These are phyloP conservation scores for Saccharum spontaneum DNA, from an alignment of 176 grass and related monocot genomes.

Conservation along the genomic window DNA sequence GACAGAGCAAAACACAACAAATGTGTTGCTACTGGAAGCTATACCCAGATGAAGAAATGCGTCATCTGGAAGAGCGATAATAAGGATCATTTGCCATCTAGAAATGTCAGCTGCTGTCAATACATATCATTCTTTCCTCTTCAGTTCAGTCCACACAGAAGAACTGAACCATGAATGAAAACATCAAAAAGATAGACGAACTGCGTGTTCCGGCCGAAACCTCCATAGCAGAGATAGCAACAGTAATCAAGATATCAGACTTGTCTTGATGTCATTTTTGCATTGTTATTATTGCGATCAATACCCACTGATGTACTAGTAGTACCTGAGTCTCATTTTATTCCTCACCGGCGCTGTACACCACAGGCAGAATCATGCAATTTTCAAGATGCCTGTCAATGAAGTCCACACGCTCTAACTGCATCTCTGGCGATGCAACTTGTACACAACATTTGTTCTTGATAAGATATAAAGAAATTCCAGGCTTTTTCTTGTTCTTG, in stretches of 20 bases:
- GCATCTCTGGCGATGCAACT: too few species aligned
- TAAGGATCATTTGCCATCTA: background rate
- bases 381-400: too few species aligned
- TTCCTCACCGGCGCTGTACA: background rate
- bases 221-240: background rate
- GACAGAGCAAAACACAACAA: background rate
- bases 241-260: background rate
- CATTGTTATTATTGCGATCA: background rate
- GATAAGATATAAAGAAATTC: too few species aligned
- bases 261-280: background rate
- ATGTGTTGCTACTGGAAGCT: background rate
- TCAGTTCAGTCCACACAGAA: background rate
- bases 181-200: too few species aligned
- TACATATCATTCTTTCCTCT: background rate
- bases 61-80: background rate
- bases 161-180: background rate
- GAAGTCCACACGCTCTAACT: too few species aligned
- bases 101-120: background rate
- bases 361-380: too few species aligned
- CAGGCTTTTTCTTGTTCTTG: too few species aligned
- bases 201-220: background rate
- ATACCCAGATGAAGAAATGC: background rate
- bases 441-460: too few species aligned
- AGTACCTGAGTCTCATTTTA: background rate
- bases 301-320: background rate